Evolutionary conservation across 257 asterid species (phyloP).

Genomic region (Leptodermis oblonga): DNA sequence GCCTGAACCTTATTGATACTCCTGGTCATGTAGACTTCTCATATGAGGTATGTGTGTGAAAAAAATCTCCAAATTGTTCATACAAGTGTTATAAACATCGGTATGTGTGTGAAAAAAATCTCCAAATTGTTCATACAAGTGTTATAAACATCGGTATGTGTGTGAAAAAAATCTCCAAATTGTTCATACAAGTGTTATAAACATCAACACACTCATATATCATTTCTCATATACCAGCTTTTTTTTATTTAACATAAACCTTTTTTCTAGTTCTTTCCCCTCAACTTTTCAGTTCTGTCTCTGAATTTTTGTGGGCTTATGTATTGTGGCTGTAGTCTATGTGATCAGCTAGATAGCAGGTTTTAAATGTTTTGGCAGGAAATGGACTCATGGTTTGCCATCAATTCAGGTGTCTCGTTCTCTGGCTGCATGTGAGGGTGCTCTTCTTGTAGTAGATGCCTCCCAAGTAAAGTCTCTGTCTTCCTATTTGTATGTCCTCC

Average conservation of each 20-base stretch:
- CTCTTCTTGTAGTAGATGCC: constrained; percentile 98
- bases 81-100: constrained; percentile 2
- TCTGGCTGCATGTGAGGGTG: constrained; percentile 99
- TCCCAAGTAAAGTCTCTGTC: constrained; percentile 64
- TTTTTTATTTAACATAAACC: not conserved
- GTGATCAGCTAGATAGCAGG: not conserved
- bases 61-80: not conserved
- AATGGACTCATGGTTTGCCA: constrained; percentile 14
- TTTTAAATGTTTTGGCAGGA: not conserved
- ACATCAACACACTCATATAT: not conserved
- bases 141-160: too few relatives aligned
- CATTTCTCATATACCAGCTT: not conserved
- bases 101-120: too few relatives aligned
- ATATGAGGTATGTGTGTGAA: constrained; percentile 66
- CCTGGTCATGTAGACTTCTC: constrained; percentile 99
- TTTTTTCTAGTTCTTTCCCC: not conserved
- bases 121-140: too few relatives aligned
- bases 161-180: too few relatives aligned
- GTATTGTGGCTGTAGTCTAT: not conserved
- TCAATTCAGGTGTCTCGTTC: constrained; percentile 89
- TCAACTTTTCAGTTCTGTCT: not conserved
- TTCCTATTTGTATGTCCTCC: not conserved
- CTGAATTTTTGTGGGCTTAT: not conserved
- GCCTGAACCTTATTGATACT: constrained; percentile 95
- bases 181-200: too few relatives aligned